Evolutionary conservation across 768 basidiomycete genomes (phyloP).

Genomic region (Trametes cingulata): DNA sequence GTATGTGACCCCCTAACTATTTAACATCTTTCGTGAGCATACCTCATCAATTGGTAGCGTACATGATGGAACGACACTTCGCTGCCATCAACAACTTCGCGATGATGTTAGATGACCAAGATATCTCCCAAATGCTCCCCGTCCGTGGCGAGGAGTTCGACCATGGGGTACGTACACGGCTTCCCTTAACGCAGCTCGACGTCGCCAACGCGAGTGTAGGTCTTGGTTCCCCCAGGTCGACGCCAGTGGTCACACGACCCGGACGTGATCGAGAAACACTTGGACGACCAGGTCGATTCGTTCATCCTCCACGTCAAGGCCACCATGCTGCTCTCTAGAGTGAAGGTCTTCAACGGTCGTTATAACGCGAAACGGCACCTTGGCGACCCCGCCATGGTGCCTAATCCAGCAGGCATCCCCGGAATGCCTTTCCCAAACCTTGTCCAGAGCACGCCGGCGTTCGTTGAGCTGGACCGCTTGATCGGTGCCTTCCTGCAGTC

Average conservation of each 20-base stretch:
- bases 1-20: slow-evolving; percentile 8
- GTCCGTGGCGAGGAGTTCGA: slow-evolving; percentile 61
- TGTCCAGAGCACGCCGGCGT: slow-evolving; percentile 37
- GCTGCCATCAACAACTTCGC: slow-evolving; percentile 74
- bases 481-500: slow-evolving; percentile 59
- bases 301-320: slow-evolving; percentile 74
- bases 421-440: slow-evolving; percentile 2
- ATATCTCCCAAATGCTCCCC: slow-evolving; percentile 71
- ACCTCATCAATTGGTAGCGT: slow-evolving; percentile 34
- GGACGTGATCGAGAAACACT: slow-evolving; percentile 62
- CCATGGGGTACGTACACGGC: slow-evolving; percentile 49
- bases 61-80: slow-evolving; percentile 65
- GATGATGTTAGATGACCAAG: slow-evolving; percentile 68
- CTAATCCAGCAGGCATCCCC: slow-evolving; percentile 15
- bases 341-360: slow-evolving; percentile 68
- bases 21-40: too few species aligned
- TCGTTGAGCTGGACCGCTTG: slow-evolving; percentile 60
- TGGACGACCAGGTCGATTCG: slow-evolving; percentile 63
- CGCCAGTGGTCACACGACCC: slow-evolving; percentile 69
- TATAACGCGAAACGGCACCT: slow-evolving; percentile 61
- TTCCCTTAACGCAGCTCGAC: not conserved
- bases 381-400: slow-evolving; percentile 49
- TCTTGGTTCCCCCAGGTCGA: slow-evolving; percentile 37
- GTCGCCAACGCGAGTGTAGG: slow-evolving; percentile 39
- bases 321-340: slow-evolving; percentile 58